phyloP scores from a whole-genome alignment of 495 filamentous ascomycete genomes.

The Xylaria curta region DNA sequence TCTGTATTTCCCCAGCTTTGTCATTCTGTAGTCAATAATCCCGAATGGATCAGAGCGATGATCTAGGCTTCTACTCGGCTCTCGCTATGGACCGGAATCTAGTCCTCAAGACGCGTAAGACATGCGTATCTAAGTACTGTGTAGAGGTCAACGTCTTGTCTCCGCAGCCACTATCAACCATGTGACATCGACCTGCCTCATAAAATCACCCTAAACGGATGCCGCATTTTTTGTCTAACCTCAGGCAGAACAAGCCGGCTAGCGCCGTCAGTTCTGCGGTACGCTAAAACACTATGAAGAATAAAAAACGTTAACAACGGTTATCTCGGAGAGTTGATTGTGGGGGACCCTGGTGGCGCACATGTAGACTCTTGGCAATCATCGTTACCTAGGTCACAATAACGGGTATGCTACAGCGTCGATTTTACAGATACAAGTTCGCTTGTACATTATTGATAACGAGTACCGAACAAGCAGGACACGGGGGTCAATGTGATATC shows the following conservation, averaged over 20 bases:
- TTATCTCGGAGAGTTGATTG: slow-evolving; percentile 18
- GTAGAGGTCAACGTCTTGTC: neutral
- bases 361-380: slow-evolving; percentile 7
- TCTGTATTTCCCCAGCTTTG: neutral
- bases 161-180: neutral
- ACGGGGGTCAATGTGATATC: slow-evolving; percentile 5
- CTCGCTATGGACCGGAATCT: neutral
- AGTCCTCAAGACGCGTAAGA: neutral
- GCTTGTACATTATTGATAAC: slow-evolving; percentile 3
- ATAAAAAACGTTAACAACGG: neutral
- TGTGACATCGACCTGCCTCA: slow-evolving; percentile 5
- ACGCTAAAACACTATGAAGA: neutral
- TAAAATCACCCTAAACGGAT: neutral
- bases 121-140: neutral
- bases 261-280: neutral
- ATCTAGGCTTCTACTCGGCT: neutral
- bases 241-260: neutral
- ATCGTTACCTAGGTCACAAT: neutral
- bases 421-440: neutral
- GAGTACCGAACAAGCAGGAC: neutral
- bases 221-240: neutral
- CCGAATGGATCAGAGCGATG: neutral
- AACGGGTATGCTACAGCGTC: neutral
- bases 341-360: neutral
- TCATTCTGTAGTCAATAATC: neutral